Evolutionary conservation across 495 filamentous ascomycete species (phyloP).

Genomic region (Penicillium bovifimosum): DNA sequence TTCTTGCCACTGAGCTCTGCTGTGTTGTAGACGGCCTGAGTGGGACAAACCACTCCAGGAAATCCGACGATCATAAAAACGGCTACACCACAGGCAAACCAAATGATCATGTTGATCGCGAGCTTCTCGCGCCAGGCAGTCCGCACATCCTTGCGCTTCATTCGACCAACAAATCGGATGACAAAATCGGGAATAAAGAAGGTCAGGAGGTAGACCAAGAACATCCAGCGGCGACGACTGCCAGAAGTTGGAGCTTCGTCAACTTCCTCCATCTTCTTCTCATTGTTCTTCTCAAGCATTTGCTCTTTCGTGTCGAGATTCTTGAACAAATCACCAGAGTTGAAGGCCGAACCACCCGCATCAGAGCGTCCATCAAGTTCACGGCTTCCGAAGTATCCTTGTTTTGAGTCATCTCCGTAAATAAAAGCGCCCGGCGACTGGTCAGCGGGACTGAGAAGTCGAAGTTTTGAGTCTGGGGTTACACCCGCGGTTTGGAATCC

Average conservation of each 20-base stretch:
- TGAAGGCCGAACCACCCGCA: slow-evolving; percentile 80
- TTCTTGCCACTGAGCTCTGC: slow-evolving; percentile 68
- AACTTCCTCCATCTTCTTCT: slow-evolving; percentile 83
- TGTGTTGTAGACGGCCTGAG: slow-evolving; percentile 77
- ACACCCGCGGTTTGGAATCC: slow-evolving; percentile 34
- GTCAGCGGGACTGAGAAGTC: slow-evolving; percentile 53
- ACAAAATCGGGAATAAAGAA: slow-evolving; percentile 83
- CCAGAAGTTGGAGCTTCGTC: slow-evolving; percentile 72
- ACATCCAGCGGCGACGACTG: slow-evolving; percentile 89
- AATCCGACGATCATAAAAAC: slow-evolving; percentile 88
- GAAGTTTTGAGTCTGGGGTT: slow-evolving; percentile 66
- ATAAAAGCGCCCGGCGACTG: slow-evolving; percentile 57
- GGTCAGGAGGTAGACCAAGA: slow-evolving; percentile 78
- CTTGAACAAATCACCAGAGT: slow-evolving; percentile 94
- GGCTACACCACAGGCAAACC: slow-evolving; percentile 72
- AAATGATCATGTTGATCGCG: slow-evolving; percentile 97
- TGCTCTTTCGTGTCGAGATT: slow-evolving; percentile 90
- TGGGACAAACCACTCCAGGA: slow-evolving; percentile 84
- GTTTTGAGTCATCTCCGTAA: slow-evolving; percentile 64
- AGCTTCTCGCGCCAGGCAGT: slow-evolving; percentile 95
- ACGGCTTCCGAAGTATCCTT: slow-evolving; percentile 75
- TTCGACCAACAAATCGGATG: slow-evolving; percentile 72
- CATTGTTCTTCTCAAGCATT: slow-evolving; percentile 89
- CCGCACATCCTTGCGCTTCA: slow-evolving; percentile 90
- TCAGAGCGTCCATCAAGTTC: slow-evolving; percentile 86